These are phyloP conservation scores for Glycine latifolia DNA, from an alignment of 306 rosid genomes.

Conservation along the genomic window DNA sequence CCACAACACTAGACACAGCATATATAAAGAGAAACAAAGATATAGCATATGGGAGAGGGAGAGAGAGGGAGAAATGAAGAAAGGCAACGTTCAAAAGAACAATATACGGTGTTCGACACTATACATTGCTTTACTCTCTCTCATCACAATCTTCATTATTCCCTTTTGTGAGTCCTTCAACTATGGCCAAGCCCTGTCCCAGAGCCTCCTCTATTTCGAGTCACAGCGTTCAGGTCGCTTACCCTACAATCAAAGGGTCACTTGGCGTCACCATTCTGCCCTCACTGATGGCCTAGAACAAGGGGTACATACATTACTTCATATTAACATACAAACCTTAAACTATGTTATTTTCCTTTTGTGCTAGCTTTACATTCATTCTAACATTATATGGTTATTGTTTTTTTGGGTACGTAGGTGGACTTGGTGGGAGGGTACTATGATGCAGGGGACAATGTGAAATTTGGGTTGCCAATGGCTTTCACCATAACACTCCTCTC, in stretches of 20 bases:
- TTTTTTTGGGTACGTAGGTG: constrained; percentile 55
- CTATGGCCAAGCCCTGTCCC: constrained; percentile 71
- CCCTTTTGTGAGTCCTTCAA: constrained; percentile 57
- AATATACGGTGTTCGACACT: constrained; percentile 29
- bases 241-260: constrained; percentile 78
- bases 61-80: no score
- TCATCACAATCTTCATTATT: constrained; percentile 40
- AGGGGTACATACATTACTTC: constrained; percentile 55
- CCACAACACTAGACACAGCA: neutral
- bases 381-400: neutral
- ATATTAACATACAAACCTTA: no score
- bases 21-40: constrained; percentile 23
- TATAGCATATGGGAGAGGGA: neutral
- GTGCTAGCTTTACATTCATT: no score
- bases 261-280: constrained; percentile 89
- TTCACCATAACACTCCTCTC: constrained; percentile 84
- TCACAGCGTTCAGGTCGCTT: constrained; percentile 88
- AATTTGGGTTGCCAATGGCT: constrained; percentile 91
- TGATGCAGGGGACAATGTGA: constrained; percentile 91
- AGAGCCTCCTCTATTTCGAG: constrained; percentile 82
- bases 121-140: constrained; percentile 47
- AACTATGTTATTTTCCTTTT: no score
- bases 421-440: constrained; percentile 94
- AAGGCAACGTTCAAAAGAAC: constrained; percentile 2
- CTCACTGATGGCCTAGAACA: constrained; percentile 84